These are phyloP conservation scores for Penicillium bialowiezense DNA, from an alignment of 495 filamentous ascomycete genomes.

Conservation along the genomic window DNA sequence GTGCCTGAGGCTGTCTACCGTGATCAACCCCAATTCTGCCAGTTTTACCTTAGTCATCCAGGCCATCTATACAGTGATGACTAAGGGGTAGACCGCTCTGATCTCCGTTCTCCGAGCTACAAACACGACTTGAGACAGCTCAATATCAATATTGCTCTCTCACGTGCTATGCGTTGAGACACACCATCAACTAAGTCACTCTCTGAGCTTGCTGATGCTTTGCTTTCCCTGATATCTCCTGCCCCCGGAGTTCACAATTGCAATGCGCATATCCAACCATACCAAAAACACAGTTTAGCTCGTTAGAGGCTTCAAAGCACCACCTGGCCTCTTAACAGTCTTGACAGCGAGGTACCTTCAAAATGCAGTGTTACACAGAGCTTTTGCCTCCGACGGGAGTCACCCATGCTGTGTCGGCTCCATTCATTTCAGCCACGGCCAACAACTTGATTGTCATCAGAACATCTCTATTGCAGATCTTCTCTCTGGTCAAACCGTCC, in stretches of 20 bases:
- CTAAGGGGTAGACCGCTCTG: neutral
- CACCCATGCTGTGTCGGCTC: constrained; percentile 76
- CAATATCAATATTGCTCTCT: constrained; percentile 2
- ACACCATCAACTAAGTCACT: neutral
- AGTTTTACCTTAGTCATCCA: no score
- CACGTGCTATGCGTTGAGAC: neutral
- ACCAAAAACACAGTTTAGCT: constrained; percentile 14
- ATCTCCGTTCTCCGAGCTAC: constrained; percentile 5
- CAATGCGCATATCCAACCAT: constrained; percentile 12
- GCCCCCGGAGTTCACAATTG: neutral
- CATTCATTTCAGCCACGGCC: constrained; percentile 71
- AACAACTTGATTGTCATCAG: constrained; percentile 86
- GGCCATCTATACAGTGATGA: no score
- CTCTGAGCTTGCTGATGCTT: neutral
- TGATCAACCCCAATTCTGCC: constrained; percentile 3
- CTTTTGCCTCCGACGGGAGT: constrained; percentile 89
- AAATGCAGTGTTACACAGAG: constrained; percentile 85
- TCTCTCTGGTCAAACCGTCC: constrained; percentile 42
- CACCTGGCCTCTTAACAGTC: neutral
- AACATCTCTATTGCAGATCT: constrained; percentile 89
- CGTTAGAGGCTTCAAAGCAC: constrained; percentile 11
- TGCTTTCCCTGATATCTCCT: neutral
- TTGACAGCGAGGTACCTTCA: neutral
- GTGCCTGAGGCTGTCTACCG: no score
- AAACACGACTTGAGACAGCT: constrained; percentile 1